Evolutionary conservation across 1,284 basidiomycete species (phyloP).

Genomic region (Apiotrichum gracile): DNA sequence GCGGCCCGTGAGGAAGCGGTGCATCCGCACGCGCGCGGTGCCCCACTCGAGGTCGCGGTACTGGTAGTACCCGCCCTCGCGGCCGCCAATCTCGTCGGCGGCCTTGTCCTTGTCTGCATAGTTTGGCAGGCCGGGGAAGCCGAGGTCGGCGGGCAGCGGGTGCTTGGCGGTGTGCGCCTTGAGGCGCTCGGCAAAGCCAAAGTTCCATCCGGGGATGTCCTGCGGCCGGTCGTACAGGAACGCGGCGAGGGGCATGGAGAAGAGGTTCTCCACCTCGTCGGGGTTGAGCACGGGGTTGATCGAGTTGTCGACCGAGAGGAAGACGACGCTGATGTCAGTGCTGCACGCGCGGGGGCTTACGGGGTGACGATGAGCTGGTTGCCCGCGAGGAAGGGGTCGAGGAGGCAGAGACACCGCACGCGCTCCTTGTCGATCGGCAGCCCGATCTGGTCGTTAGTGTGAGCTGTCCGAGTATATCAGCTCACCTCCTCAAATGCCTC

Average conservation of each 20-base stretch:
- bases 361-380: constrained; percentile 70
- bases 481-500: constrained; percentile 66
- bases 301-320: constrained; percentile 61
- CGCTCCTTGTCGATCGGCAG: constrained; percentile 62
- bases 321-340: constrained; percentile 67
- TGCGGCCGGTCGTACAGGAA: constrained; percentile 64
- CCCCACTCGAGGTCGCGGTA: constrained; percentile 56
- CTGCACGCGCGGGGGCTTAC: too few relatives aligned
- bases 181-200: constrained; percentile 26
- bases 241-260: constrained; percentile 70
- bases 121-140: not conserved
- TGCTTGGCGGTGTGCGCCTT: constrained; percentile 12
- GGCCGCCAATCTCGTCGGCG: constrained; percentile 25
- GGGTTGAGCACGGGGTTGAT: constrained; percentile 68
- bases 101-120: constrained; percentile 17
- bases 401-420: constrained; percentile 64
- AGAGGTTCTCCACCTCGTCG: constrained; percentile 68
- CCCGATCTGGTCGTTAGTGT: constrained; percentile 58
- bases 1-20: constrained; percentile 72
- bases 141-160: constrained; percentile 14
- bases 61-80: constrained; percentile 55
- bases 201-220: constrained; percentile 51
- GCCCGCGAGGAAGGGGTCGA: constrained; percentile 69
- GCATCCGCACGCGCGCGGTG: constrained; percentile 53
- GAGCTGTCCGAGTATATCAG: not conserved